Evolutionary conservation across 2,329 filamentous ascomycete genomes (phyloP), one percentile per base, ranked within the genome.

Genomic region (Raffaelea ambrosiae): DNA sequence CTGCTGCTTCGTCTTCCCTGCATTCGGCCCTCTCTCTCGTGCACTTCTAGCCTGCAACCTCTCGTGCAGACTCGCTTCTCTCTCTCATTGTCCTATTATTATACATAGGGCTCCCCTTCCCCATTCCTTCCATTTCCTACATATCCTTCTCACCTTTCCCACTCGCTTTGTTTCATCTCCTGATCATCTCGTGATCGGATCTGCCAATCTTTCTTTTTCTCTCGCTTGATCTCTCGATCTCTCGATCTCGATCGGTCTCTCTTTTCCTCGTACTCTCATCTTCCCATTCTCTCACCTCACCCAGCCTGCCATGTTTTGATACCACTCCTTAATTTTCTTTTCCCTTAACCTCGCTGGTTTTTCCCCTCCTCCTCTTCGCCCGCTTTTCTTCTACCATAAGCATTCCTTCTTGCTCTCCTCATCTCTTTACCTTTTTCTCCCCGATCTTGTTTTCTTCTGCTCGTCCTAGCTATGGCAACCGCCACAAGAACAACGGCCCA

Each of bases 1-100:
- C 31, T 16, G 9, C 16, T 33, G 31, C 31, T 33, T 9, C 16
- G 31, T 33, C 16, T 33, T 33, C 9, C 9, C 16, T 38, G 40
- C 22, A 26, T 20, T 31, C n/a, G 35, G 31, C 35, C 18, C 21
- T 9, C 29, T 43, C 33, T 22, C 18, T 10, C 20, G 26, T 20
- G 51, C 5, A 54, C 57, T 0, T 51, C 21, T 13, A 26, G 5
- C n/a, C 3, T 39, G 7, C 26, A 7, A 7, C 26, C 7, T 29
- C 26, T n/a, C n/a, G n/a, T n/a, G n/a, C n/a, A n/a, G n/a, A n/a
- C n/a, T n/a, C n/a, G n/a, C 26, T n/a, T 35, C 19, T 45, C 38
- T 44, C 26, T 14, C 35, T 29, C 40, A 47, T 47, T 29, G 14
- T 40, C 13, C 26, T 13, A 7, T 13, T 29, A 7, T 29, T 29